Evolutionary conservation across 441 rosid genomes (phyloP).

Genomic region (Erodium trifolium): DNA sequence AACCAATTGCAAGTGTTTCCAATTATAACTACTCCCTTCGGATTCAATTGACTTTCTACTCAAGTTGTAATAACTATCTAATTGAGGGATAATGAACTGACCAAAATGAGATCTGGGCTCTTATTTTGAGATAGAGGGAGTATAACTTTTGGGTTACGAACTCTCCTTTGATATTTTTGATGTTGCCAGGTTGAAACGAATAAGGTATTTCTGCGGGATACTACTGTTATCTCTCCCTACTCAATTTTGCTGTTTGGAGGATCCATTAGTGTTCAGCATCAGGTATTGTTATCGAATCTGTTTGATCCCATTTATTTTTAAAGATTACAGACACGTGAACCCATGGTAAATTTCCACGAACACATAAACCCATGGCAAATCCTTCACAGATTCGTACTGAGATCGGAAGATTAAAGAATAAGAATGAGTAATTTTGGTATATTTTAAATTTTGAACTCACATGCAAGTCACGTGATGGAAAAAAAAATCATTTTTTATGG

Average conservation of each 20-base stretch:
- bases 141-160: not conserved
- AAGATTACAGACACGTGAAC: not conserved
- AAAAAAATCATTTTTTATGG: too few relatives aligned
- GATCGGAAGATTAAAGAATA: too few relatives aligned
- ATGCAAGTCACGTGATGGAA: too few relatives aligned
- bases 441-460: too few relatives aligned
- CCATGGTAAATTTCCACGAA: too few relatives aligned
- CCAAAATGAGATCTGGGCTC: not conserved
- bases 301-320: not conserved
- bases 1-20: not conserved
- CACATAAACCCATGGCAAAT: too few relatives aligned
- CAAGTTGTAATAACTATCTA: not conserved
- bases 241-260: constrained; percentile 87
- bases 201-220: constrained; percentile 74
- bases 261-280: constrained; percentile 72
- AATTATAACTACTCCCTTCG: not conserved
- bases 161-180: constrained; percentile 6
- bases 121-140: not conserved
- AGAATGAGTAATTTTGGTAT: too few relatives aligned
- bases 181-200: constrained; percentile 70
- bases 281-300: constrained; percentile 34
- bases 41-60: not conserved
- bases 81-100: not conserved
- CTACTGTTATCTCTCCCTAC: constrained; percentile 76
- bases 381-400: too few relatives aligned